These are phyloP conservation scores for Gastrodia elata DNA, from an alignment of 106 monocot genomes.

Conservation along the genomic window DNA sequence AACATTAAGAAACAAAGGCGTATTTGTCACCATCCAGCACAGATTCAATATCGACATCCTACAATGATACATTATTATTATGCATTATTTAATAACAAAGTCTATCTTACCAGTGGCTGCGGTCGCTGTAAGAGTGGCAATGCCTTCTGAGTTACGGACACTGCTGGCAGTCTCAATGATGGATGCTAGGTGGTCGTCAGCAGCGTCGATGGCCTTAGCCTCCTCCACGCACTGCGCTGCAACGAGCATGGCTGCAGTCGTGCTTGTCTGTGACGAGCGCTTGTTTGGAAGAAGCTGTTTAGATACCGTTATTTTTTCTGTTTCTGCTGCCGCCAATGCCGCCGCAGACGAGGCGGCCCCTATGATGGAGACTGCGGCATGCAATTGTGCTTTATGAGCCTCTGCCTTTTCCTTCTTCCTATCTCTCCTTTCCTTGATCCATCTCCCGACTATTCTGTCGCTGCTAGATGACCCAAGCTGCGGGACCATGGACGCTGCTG, in stretches of 20 bases:
- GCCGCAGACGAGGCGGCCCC: conserved; percentile 68
- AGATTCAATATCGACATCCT: no score
- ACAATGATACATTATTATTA: no score
- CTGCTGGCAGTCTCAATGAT: conserved; percentile 58
- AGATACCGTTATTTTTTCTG: no score
- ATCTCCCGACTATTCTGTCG: conserved; percentile 57
- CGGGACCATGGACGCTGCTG: neutral
- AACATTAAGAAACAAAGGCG: neutral
- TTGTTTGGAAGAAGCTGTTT: conserved; percentile 28
- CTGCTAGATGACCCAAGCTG: neutral
- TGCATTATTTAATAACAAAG: no score
- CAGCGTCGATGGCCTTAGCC: conserved; percentile 57
- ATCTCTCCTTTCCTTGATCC: conserved; percentile 76
- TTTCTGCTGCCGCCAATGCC: conserved; percentile 15
- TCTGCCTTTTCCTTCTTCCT: conserved; percentile 78
- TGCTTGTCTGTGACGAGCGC: conserved; percentile 33
- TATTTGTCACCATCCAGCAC: no score
- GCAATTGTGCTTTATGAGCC: conserved; percentile 75
- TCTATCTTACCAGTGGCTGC: conserved; percentile 66
- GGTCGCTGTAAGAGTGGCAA: conserved; percentile 58
- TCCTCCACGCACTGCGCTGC: conserved; percentile 71
- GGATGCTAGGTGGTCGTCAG: conserved; percentile 49
- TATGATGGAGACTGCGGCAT: conserved; percentile 64
- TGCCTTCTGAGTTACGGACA: conserved; percentile 46
- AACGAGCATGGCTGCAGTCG: conserved; percentile 67